Base-by-base conservation (phyloP, 805 yeast genomes). In the Starmerella apis region DNA sequence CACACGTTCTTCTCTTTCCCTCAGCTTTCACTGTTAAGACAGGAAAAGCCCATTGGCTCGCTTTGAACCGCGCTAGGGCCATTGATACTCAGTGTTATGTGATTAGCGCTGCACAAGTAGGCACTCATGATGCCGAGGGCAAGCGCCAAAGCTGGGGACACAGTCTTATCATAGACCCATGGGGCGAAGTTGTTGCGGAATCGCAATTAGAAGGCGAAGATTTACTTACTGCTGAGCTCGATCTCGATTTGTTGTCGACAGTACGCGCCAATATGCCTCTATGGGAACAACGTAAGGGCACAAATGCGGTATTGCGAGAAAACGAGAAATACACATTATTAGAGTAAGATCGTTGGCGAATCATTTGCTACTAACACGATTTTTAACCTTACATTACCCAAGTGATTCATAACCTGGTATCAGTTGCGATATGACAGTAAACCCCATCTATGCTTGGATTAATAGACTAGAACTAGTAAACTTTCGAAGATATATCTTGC, bases 11-110 rank as follows among this genome's bases (percentile, higher is more conserved):
- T 35, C 76, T 90, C 2, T 90, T 71, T 59, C 97, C 98, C 0
- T 81, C 94, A 23, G 97, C 97, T 0, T 92, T 94, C 72, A 92
- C 96, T 0, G 76, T 83, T 62, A 79, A 80, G 55, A 90, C 97
- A 0, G 98, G 98, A 0, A 78, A 78, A 46, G 86, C 90, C 1
- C 98, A 90, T 61, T 90, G 96, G 95, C 79, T 79, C 47, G 64
- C 77, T 1, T 69, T 90, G 46, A 96, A 86, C 1, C 71, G 78
- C 24, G 82, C 95, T 0, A 70, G 96, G 43, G 97, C 97, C 3
- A 75, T 90, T 11, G 95, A 88, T 62, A 76, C 90, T 1, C 97
- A 92, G 65, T 72, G 83, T 52, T 92, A 75, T 63, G 95, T 88
- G 5, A 70, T 90, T 3, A 77, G 87, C 83, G 88, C 96, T 2